Evolutionary conservation across 2,329 filamentous ascomycete genomes (phyloP).

Genomic region (Colletotrichum sojae): DNA sequence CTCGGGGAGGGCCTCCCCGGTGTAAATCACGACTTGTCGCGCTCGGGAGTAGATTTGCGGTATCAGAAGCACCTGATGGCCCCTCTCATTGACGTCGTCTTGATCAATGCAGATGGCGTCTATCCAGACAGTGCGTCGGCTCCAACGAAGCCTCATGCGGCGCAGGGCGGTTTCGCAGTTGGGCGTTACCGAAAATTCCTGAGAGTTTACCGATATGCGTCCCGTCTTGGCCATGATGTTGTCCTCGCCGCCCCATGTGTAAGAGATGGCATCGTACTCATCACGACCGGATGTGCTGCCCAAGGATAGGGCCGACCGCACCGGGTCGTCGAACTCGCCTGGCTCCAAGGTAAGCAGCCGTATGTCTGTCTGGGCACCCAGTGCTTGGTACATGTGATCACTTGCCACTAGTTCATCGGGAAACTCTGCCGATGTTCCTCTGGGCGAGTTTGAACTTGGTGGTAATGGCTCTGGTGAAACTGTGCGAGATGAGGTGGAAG

Average conservation of each 20-base stretch:
- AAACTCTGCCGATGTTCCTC: neutral
- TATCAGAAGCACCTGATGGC: slow-evolving; percentile 41
- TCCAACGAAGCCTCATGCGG: neutral
- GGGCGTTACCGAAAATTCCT: neutral
- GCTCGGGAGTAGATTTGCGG: slow-evolving; percentile 38
- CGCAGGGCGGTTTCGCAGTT: slow-evolving; percentile 21
- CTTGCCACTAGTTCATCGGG: neutral
- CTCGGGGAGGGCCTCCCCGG: slow-evolving; percentile 42
- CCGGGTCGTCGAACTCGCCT: slow-evolving; percentile 1
- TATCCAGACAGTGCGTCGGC: slow-evolving; percentile 35
- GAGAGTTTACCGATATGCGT: neutral
- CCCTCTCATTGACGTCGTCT: slow-evolving; percentile 37
- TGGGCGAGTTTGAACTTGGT: neutral
- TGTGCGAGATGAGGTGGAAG: no score
- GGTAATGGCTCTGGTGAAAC: no score
- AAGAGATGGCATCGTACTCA: slow-evolving; percentile 53
- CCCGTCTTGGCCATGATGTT: neutral
- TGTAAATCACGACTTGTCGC: slow-evolving; percentile 31
- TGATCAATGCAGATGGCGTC: slow-evolving; percentile 45
- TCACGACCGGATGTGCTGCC: neutral
- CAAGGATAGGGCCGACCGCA: neutral
- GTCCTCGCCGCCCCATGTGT: slow-evolving; percentile 51
- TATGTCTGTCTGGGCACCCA: slow-evolving; percentile 3
- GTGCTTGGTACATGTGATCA: neutral
- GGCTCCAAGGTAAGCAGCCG: neutral